Evolutionary conservation across 371 early-diverging fungal species (phyloP), one percentile per base, ranked within the genome.

Genomic region (Fennellomyces sp.): DNA sequence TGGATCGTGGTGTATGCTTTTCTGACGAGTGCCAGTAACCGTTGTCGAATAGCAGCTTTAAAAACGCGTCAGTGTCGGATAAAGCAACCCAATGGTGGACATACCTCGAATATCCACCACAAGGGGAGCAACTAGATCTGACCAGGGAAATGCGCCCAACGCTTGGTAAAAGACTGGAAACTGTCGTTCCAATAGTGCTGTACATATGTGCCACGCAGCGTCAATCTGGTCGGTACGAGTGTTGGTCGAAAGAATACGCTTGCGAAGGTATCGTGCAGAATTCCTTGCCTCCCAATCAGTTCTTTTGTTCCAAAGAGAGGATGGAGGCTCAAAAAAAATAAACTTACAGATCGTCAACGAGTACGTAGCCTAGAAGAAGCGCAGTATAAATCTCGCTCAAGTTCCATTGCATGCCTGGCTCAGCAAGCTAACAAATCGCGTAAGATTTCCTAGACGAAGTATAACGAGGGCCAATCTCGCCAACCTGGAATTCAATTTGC

Each of bases 291-390:
- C 21, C 12, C 19, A 29, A 45, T 21, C 5, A 0, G 23, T 15
- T 45, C 23, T 45, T 23, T 23, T 45, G 10, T 8, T 45, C 8
- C 5, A 1, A 5, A 45, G 17, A 6, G 6, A 45, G n/a, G 23
- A 2, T 3, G 6, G n/a, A n/a, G n/a, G n/a, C n/a, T 21, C 1
- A 45, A 10, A 17, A 45, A 17, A 21, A 5, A 12, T 21, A 28
- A 26, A 33, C 61, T 58, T 73, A 69, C 74, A 73, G 63, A 36
- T 73, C 66, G 41, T 68, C 39, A 15, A 36, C 50, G 2, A 73
- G 42, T 42, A 66, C 52, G 25, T 63, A 70, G 19, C 63, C 63
- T 26, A 68, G 54, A 30, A 73, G 45, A 45, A 65, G 67, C 33
- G 65, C 27, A 15, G 74, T 62, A 52, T 70, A 69, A 15, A 73